These are phyloP conservation scores for Apiospora sp. DNA, from an alignment of 2,329 filamentous ascomycete genomes.

Conservation along the genomic window DNA sequence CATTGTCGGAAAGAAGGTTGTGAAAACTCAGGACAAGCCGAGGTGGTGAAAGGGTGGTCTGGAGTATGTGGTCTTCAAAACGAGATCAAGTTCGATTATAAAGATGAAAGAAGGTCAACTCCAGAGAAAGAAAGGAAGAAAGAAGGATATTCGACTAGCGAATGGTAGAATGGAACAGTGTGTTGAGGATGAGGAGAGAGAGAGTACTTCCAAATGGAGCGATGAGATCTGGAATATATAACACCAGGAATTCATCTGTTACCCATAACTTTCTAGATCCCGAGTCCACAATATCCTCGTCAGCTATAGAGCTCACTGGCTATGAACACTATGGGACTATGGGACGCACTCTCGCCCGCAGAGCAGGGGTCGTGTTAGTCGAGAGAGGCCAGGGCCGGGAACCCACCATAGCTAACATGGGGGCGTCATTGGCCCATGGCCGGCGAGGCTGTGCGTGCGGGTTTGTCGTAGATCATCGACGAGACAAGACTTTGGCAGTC, in stretches of 20 bases:
- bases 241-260: background rate
- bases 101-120: slow-evolving; percentile 18
- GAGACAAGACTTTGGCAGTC: slow-evolving; percentile 22
- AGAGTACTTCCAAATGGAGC: background rate
- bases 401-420: background rate
- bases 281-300: slow-evolving; percentile 7
- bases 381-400: background rate
- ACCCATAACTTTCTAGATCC: slow-evolving; percentile 12
- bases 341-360: background rate
- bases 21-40: slow-evolving; percentile 13
- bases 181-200: slow-evolving; percentile 17
- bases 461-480: slow-evolving; percentile 21
- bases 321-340: background rate
- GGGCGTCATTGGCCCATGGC: background rate
- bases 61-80: slow-evolving; percentile 5
- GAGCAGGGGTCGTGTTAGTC: background rate
- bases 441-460: slow-evolving; percentile 6
- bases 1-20: slow-evolving; percentile 17
- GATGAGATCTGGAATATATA: slow-evolving; percentile 15
- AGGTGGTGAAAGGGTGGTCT: slow-evolving; percentile 8
- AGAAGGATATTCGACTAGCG: slow-evolving; percentile 21
- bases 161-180: slow-evolving; percentile 12
- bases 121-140: slow-evolving; percentile 18
- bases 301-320: background rate
- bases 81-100: background rate